Conservation (phyloP, 225 moss, liverwort and hornwort genomes). For the Sphagnum contortum region DNA sequence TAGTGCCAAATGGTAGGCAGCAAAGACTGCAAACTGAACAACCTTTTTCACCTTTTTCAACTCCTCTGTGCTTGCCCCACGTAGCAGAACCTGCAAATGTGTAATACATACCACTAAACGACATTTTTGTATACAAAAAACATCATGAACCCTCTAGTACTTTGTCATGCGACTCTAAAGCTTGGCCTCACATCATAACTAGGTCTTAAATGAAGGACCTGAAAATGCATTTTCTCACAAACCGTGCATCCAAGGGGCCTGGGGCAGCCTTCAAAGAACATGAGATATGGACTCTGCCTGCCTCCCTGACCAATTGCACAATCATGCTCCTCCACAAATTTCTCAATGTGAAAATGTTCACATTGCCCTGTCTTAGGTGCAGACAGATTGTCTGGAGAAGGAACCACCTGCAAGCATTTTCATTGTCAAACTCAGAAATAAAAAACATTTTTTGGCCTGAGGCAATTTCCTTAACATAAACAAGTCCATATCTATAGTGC, state of each 20-base stretch:
- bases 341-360: slow-evolving; percentile 82
- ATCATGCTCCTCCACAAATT: slow-evolving; percentile 75
- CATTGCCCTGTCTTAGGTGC: slow-evolving; percentile 64
- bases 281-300: slow-evolving; percentile 53
- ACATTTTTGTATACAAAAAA: not conserved
- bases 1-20: slow-evolving; percentile 85
- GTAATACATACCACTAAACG: not conserved
- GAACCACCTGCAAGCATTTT: slow-evolving; percentile 35
- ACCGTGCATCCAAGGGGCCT: slow-evolving; percentile 90
- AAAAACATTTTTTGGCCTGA: no score
- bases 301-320: slow-evolving; percentile 50
- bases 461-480: no score
- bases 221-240: not conserved
- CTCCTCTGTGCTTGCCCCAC: slow-evolving; percentile 69
- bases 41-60: slow-evolving; percentile 84
- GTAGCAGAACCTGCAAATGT: slow-evolving; percentile 47
- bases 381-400: slow-evolving; percentile 75
- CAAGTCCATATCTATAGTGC: no score
- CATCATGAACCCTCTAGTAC: not conserved
- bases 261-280: slow-evolving; percentile 95
- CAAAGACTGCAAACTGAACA: slow-evolving; percentile 79
- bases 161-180: no score
- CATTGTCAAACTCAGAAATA: no score
- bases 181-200: no score
- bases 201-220: no score